A percentile compares a stretch with the other conserved stretches of the same genome.
Evolutionary conservation across 352 stramenopile species (phyloP).

Genomic region (Blastocystis sp.): DNA sequence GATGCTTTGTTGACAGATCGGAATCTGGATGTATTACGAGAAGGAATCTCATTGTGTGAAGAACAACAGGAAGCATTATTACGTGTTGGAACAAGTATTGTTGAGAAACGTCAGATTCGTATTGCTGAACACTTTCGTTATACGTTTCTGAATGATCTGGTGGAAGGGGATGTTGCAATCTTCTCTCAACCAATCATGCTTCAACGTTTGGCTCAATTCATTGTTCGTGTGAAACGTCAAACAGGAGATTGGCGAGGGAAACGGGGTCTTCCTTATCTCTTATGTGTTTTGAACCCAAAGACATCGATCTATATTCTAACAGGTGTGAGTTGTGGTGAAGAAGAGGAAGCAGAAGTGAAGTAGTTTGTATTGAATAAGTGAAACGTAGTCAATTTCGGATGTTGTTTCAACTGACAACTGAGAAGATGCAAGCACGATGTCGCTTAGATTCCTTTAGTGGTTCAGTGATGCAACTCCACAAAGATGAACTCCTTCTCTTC

Average conservation of each 20-base stretch:
- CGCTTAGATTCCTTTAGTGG: slow-evolving; percentile 58
- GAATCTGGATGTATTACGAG: slow-evolving; percentile 13
- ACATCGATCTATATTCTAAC: slow-evolving; percentile 29
- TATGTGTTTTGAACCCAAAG: slow-evolving; percentile 47
- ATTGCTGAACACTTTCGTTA: slow-evolving; percentile 52
- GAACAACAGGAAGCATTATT: slow-evolving; percentile 22
- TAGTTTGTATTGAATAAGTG: background rate
- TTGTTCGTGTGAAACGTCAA: slow-evolving; percentile 38
- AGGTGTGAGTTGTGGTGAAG: slow-evolving; percentile 12
- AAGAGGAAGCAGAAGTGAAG: slow-evolving; percentile 55
- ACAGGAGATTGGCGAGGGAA: slow-evolving; percentile 12
- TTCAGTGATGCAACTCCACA: slow-evolving; percentile 56
- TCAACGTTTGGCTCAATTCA: slow-evolving; percentile 39
- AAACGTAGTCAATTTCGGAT: slow-evolving; percentile 29
- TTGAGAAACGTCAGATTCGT: slow-evolving; percentile 25
- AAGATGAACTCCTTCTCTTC: slow-evolving; percentile 52
- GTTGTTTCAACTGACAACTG: slow-evolving; percentile 18
- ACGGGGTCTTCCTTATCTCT: background rate
- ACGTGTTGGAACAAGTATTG: slow-evolving; percentile 40
- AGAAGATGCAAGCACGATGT: slow-evolving; percentile 39
- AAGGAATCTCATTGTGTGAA: slow-evolving; percentile 23
- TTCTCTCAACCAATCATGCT: slow-evolving; percentile 58
- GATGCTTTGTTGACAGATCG: slow-evolving; percentile 49
- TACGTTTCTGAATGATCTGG: slow-evolving; percentile 33
- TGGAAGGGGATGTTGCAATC: slow-evolving; percentile 25